Percentiles rank a stretch among this genome's conserved stretches.
These are phyloP conservation scores for Ustulina deusta DNA, from an alignment of 2,329 filamentous ascomycete genomes.

Conservation along the genomic window DNA sequence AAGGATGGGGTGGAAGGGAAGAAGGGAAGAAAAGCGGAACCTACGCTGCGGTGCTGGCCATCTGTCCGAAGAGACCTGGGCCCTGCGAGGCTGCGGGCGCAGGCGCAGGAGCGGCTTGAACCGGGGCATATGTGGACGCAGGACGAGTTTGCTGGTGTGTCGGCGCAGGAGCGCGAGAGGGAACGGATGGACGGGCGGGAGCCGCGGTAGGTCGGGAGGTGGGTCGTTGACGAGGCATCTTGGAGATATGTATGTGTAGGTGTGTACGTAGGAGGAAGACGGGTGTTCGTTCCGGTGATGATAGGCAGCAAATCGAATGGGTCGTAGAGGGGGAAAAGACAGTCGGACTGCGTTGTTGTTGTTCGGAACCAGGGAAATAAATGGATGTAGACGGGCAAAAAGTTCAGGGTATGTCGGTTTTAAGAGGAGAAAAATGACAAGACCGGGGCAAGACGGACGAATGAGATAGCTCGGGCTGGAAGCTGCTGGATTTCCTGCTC, in stretches of 20 bases:
- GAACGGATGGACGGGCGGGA: conserved; percentile 72
- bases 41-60: conserved; percentile 96
- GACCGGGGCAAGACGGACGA: conserved; percentile 22
- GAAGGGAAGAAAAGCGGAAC: conserved; percentile 15
- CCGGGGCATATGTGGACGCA: conserved; percentile 73
- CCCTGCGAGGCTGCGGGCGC: conserved; percentile 71
- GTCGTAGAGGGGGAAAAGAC: background rate
- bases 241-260: conserved; percentile 44
- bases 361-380: background rate
- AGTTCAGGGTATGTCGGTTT: conserved; percentile 35
- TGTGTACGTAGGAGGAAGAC: background rate
- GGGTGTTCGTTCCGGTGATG: no score
- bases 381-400: conserved; percentile 6
- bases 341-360: background rate
- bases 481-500: conserved; percentile 20
- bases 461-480: conserved; percentile 31
- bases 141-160: conserved; percentile 74
- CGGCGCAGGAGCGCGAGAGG: conserved; percentile 61
- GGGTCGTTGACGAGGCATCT: conserved; percentile 84
- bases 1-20: conserved; percentile 6
- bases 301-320: no score
- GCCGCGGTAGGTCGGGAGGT: conserved; percentile 60
- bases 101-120: conserved; percentile 60
- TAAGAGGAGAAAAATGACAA: conserved; percentile 30
- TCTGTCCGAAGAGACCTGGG: conserved; percentile 92